Conservation (phyloP, 2,329 filamentous ascomycete genomes). For the Pseudogymnoascus sp. region DNA sequence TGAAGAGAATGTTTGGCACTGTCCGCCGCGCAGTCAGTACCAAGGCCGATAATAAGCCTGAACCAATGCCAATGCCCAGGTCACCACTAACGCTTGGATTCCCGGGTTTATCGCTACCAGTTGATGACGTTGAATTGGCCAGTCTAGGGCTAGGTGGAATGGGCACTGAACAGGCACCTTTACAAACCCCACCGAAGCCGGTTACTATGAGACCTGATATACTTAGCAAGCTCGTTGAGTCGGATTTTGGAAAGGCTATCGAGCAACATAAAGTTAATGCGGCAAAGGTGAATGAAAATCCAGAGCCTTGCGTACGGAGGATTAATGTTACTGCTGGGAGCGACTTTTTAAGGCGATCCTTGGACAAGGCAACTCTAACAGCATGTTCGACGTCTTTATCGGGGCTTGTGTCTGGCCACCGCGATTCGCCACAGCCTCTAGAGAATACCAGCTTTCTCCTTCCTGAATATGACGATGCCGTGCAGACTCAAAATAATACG, state of each 20-base stretch:
- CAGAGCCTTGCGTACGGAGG: neutral
- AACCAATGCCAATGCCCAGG: slow-evolving; percentile 14
- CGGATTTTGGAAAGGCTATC: slow-evolving; percentile 1
- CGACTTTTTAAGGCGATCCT: slow-evolving; percentile 1
- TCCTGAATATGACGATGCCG: neutral
- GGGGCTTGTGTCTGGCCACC: neutral
- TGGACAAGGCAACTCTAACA: neutral
- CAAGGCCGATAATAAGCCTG: slow-evolving; percentile 14
- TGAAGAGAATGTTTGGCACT: slow-evolving; percentile 79
- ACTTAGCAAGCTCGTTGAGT: slow-evolving; percentile 3
- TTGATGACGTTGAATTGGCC: slow-evolving; percentile 1
- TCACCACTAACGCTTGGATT: slow-evolving; percentile 29
- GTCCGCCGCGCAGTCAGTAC: slow-evolving; percentile 75
- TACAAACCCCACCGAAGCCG: neutral
- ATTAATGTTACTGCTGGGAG: slow-evolving; percentile 4
- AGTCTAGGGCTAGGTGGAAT: neutral
- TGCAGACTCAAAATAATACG: neutral
- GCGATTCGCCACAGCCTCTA: neutral
- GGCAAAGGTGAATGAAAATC: neutral
- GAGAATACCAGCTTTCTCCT: slow-evolving; percentile 4
- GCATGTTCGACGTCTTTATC: neutral
- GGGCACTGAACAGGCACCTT: neutral
- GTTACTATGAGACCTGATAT: slow-evolving; percentile 7
- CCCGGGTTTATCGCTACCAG: slow-evolving; percentile 43
- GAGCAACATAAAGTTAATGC: slow-evolving; percentile 2